Conservation (phyloP, 2,329 filamentous ascomycete genomes). For the Aspergillus pseudonomiae region DNA sequence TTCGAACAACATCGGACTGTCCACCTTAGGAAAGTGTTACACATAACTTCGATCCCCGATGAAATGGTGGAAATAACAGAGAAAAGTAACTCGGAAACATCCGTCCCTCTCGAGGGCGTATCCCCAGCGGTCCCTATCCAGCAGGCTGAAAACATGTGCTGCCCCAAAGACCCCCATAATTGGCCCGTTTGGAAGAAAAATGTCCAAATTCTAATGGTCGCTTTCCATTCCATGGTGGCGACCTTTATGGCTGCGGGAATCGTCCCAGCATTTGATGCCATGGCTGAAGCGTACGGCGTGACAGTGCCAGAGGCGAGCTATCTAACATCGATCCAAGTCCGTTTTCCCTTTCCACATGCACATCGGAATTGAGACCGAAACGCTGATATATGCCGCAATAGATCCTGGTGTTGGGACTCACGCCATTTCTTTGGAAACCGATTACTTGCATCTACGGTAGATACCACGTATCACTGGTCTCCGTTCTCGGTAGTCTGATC, state of each 20-base stretch:
- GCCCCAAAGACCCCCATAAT: slow-evolving; percentile 20
- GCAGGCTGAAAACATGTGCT: background rate
- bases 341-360: background rate
- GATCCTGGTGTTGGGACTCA: slow-evolving; percentile 56
- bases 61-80: background rate
- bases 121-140: background rate
- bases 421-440: slow-evolving; percentile 59
- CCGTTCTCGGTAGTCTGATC: slow-evolving; percentile 49
- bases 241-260: slow-evolving; percentile 57
- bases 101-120: slow-evolving; percentile 21
- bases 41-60: background rate
- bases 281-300: slow-evolving; percentile 53
- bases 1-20: background rate
- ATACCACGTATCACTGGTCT: slow-evolving; percentile 56
- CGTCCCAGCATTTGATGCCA: slow-evolving; percentile 56
- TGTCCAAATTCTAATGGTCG: slow-evolving; percentile 55
- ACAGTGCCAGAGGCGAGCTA: slow-evolving; percentile 54
- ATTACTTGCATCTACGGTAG: slow-evolving; percentile 57
- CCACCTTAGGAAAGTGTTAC: slow-evolving; percentile 1
- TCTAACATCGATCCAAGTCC: slow-evolving; percentile 52
- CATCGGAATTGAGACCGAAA: background rate
- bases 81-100: slow-evolving; percentile 6
- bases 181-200: slow-evolving; percentile 41
- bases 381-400: slow-evolving; percentile 2
- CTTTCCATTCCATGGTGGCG: slow-evolving; percentile 58